These are phyloP conservation scores for Colletotrichum tropicale DNA, from an alignment of 2,329 filamentous ascomycete species.

Conservation along the genomic window DNA sequence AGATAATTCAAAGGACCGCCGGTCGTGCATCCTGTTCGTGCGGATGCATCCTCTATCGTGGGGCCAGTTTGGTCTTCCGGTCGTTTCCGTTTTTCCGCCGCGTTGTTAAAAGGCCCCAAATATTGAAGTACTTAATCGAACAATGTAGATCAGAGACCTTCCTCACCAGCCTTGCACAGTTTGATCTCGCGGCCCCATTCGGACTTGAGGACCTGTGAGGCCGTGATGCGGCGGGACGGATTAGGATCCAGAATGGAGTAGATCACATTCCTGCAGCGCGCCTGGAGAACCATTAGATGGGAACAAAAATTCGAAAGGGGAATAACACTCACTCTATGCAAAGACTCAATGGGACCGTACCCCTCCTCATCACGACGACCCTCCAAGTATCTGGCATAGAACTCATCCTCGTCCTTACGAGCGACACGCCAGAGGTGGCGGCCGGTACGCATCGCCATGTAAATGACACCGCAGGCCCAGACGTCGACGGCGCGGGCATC, in stretches of 20 bases:
- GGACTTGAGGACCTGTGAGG: slow-evolving; percentile 95
- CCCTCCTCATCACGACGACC: slow-evolving; percentile 93
- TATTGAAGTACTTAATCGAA: not conserved
- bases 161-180: slow-evolving; percentile 94
- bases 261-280: slow-evolving; percentile 96
- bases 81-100: slow-evolving; percentile 1
- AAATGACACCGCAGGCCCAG: slow-evolving; percentile 98
- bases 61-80: not conserved
- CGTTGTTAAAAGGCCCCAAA: not conserved
- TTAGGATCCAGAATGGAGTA: slow-evolving; percentile 98
- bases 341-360: slow-evolving; percentile 93
- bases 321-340: slow-evolving; percentile 79
- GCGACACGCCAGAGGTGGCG: slow-evolving; percentile 97
- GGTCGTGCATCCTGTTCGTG: slow-evolving; percentile 5
- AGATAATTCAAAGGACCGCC: not conserved
- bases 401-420: slow-evolving; percentile 96
- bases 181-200: slow-evolving; percentile 99
- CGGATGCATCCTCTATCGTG: slow-evolving; percentile 3
- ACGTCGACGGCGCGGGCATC: slow-evolving; percentile 97
- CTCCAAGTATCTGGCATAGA: slow-evolving; percentile 92
- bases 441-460: slow-evolving; percentile 99
- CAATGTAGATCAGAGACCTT: slow-evolving; percentile 74
- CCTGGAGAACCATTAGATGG: slow-evolving; percentile 54
- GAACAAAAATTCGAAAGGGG: not conserved
- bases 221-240: slow-evolving; percentile 88